Conservation (phyloP, 805 yeast species). For the Hanseniaspora meyeri region DNA sequence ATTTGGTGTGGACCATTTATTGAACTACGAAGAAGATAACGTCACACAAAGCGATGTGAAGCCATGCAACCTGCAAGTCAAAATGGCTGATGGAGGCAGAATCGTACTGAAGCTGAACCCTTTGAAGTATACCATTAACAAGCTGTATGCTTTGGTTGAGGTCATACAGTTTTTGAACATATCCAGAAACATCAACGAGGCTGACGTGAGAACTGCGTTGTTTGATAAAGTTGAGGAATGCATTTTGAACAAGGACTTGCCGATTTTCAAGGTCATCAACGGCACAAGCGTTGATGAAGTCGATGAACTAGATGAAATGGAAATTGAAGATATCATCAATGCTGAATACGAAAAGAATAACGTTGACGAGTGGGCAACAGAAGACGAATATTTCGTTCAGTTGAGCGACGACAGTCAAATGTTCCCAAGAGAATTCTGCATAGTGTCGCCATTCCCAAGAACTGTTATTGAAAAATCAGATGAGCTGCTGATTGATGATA, state of each 20-base stretch:
- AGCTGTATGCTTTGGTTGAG: background rate
- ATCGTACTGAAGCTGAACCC: conserved; percentile 20
- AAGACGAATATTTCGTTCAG: background rate
- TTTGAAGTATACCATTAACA: background rate
- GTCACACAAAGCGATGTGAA: background rate
- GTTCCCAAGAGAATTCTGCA: conserved; percentile 31
- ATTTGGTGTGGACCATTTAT: conserved; percentile 16
- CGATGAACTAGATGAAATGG: conserved; percentile 4
- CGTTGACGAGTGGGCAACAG: background rate
- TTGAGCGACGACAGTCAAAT: conserved; percentile 30
- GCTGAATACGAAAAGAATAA: background rate
- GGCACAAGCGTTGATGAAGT: conserved; percentile 11
- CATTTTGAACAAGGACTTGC: background rate
- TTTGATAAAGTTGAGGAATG: conserved; percentile 7
- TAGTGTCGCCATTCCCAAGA: conserved; percentile 55
- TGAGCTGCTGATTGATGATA: conserved; percentile 30
- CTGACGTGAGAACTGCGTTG: background rate
- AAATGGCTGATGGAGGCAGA: conserved; percentile 25
- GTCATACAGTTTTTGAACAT: background rate
- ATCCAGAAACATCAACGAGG: background rate
- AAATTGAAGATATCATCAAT: background rate
- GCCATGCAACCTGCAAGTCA: conserved; percentile 24
- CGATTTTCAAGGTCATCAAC: background rate
- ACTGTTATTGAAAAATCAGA: conserved; percentile 31
- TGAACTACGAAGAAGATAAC: background rate